Base-by-base conservation (phyloP, 768 basidiomycete species). In the Trametes coccinea region DNA sequence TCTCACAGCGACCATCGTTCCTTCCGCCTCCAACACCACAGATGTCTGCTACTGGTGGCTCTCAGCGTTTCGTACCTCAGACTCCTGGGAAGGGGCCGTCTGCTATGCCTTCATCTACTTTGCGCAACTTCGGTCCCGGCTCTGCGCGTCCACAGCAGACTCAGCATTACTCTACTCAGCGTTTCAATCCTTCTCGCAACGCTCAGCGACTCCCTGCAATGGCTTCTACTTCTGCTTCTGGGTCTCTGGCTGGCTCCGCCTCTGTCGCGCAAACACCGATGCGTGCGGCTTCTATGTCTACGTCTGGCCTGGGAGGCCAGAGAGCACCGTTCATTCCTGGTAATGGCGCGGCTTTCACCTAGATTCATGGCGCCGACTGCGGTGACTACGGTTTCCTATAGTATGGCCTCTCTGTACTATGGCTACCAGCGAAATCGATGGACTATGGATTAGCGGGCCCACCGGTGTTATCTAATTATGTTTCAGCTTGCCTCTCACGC, bases 261-360 rank as follows among this genome's bases (percentile, higher is more conserved):
- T 11, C 69, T 69, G n/a, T 44, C 40, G 45, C 48, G 55, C 52
- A 59, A 45, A 54, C 48, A 11, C 58, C 57, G 14, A 65, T 69
- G 49, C 66, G 70, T 17, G 41, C 69, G 10, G 47, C 59, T 7
- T 65, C 59, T 11, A 34, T 66, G 10, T 46, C 60, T n/a, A 14
- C 31, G 22, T 63, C 70, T 37, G 72, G 74, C 22, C 71, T 74
- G 44, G 75, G 59, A 11, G 65, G 67, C 52, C 86, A 88, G 60
- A 79, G 86, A 66, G 75, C 77, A 62, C 82, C 85, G 44, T 88
- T 88, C 69, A 68, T 82, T 40, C 78, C 77, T 31, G 74, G 75
- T 29, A 55, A 65, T 41, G 61, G 73, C 40, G 72, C 68, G 30
- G 71, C 70, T 44, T 73, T 76, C 61, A 70, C 74, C 46, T 76